Evolutionary conservation across 2,329 filamentous ascomycete species (phyloP).

Genomic region (Trichoderma breve): DNA sequence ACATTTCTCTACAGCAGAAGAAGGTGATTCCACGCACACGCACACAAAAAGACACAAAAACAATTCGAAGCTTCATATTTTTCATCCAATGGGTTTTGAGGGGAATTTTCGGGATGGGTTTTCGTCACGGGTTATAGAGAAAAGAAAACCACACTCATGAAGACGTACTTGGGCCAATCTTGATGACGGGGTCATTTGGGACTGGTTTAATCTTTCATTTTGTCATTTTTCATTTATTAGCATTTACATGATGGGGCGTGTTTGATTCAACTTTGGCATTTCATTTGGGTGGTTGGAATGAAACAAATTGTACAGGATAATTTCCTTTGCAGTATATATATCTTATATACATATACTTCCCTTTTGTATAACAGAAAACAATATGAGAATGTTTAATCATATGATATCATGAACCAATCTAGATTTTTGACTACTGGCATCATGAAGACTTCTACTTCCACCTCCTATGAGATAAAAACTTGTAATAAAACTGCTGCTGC

Average conservation of each 20-base stretch:
- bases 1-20: neutral
- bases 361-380: conserved; percentile 4
- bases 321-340: neutral
- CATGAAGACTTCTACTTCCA: neutral
- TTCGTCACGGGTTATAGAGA: conserved; percentile 12
- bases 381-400: neutral
- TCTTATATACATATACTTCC: neutral
- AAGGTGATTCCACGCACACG: neutral
- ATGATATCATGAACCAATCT: neutral
- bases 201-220: neutral
- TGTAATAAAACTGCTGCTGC: neutral
- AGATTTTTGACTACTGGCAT: neutral
- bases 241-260: conserved; percentile 12
- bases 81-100: neutral
- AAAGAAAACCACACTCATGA: neutral
- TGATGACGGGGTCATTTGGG: neutral
- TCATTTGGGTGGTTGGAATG: neutral
- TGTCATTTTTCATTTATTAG: neutral
- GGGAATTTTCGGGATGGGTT: neutral
- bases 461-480: neutral
- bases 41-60: neutral
- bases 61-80: neutral
- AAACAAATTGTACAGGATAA: neutral
- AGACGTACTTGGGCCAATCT: neutral
- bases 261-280: conserved; percentile 9